A percentile compares a stretch with the other conserved stretches of the same genome.
These are phyloP conservation scores for Puya raimondii DNA, from an alignment of 176 grass and related monocot species.

Conservation along the genomic window DNA sequence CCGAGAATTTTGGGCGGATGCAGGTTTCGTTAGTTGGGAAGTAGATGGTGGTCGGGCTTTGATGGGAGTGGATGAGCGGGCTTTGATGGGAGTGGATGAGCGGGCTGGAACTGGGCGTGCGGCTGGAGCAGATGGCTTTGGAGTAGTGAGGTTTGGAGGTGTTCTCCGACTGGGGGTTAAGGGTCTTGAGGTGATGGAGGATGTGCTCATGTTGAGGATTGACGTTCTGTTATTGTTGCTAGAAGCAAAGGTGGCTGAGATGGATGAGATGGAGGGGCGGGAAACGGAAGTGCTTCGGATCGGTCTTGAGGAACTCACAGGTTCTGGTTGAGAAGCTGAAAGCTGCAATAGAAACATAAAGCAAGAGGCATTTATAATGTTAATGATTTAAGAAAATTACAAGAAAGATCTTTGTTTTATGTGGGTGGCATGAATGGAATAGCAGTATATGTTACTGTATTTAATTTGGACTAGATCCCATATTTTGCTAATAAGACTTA, in stretches of 20 bases:
- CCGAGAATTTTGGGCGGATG: slow-evolving; percentile 50
- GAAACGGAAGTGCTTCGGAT: slow-evolving; percentile 72
- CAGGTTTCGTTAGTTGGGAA: slow-evolving; percentile 13
- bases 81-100: slow-evolving; percentile 63
- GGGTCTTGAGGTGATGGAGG: slow-evolving; percentile 57
- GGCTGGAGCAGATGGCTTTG: slow-evolving; percentile 42
- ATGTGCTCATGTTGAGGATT: slow-evolving; percentile 50
- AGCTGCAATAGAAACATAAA: slow-evolving; percentile 49
- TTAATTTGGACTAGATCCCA: no score
- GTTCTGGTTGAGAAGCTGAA: slow-evolving; percentile 52
- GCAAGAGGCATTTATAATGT: slow-evolving; percentile 21
- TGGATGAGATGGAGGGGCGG: slow-evolving; percentile 36
- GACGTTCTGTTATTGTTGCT: slow-evolving; percentile 51
- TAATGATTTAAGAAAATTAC: neutral
- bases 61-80: slow-evolving; percentile 59
- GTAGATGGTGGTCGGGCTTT: slow-evolving; percentile 31
- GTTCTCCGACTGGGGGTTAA: slow-evolving; percentile 53
- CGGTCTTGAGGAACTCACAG: slow-evolving; percentile 44
- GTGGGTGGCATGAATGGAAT: no score
- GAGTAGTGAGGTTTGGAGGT: slow-evolving; percentile 26
- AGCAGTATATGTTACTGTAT: no score
- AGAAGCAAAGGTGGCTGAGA: slow-evolving; percentile 20
- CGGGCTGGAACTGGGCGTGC: slow-evolving; percentile 43
- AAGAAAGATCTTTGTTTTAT: neutral
- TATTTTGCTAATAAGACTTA: no score